Base-by-base conservation (phyloP, 2,329 filamentous ascomycete species). In the Penicillium aurantiogriseum region DNA sequence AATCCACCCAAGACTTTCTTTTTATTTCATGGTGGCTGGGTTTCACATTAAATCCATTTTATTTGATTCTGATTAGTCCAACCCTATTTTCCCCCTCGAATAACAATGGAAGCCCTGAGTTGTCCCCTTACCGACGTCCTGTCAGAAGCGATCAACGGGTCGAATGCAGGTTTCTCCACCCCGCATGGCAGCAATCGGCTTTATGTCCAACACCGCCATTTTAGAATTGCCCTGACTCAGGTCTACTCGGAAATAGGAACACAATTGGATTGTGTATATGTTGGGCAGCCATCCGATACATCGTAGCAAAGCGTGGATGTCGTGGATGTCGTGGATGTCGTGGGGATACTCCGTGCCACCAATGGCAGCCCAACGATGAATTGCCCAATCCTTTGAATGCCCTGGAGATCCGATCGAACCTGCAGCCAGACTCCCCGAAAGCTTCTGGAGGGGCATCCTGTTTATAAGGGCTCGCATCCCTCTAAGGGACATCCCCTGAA, bases 11-110 rank as follows among this genome's bases (percentile, higher is more conserved):
- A 33, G 10, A 39, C 21, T 19, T 45, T 58, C 15, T 21, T 48
- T 49, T 36, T 46, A 25, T 51, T 49, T 33, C 13, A 15, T 40
- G 55, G 59, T 57, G 63, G 65, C 60, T 65, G 64, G 59, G 62
- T 61, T 63, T 64, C 57, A 61, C 8, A 58, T 58, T 56, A n/a
- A 51, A 47, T 29, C 1, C 2, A 17, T 23, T 39, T 25, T 21
- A 13, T 7, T 27, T 5, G 2, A 25, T 35, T 43, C 6, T 47
- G 35, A 57, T 57, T 57, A 25, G 54, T 31, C 19, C 7, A 27
- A n/a, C 10, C 17, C 11, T 36, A 23, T 21, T 23, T 42, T 45
- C 19, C 4, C 29, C 49, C 35, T 36, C 42, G 27, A 42, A 46
- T 43, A 44, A 57, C 11, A 45, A 33, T 33, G 11, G 11, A 33